Percentiles rank a stretch among this genome's conserved stretches.
Evolutionary conservation across 1,284 basidiomycete genomes (phyloP).

Genomic region (Afroboletus lepidellus): DNA sequence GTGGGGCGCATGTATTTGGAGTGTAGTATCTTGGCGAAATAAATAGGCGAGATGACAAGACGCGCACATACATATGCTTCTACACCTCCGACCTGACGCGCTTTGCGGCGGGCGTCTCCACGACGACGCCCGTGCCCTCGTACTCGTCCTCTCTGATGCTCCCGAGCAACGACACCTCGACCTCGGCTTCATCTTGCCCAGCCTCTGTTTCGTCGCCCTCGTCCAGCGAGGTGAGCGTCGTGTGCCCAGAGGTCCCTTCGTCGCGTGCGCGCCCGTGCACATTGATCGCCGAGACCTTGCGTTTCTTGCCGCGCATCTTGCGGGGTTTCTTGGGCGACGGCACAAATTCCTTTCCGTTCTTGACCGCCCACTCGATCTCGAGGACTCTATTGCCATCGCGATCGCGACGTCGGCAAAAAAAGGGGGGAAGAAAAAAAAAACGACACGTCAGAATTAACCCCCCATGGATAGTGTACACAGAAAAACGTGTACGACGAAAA

Average conservation of each 20-base stretch:
- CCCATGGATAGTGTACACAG: conserved; percentile 45
- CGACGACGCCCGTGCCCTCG: conserved; percentile 14
- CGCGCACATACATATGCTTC: neutral
- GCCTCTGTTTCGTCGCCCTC: conserved; percentile 21
- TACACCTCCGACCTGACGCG: conserved; percentile 23
- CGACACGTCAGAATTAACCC: conserved; percentile 25
- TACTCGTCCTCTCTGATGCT: conserved; percentile 31
- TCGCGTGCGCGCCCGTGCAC: conserved; percentile 14
- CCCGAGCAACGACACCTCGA: conserved; percentile 21
- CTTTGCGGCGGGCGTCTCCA: conserved; percentile 28
- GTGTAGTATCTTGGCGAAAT: conserved; percentile 19
- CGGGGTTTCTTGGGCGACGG: conserved; percentile 60
- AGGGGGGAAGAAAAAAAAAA: neutral
- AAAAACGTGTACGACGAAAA: conserved; percentile 57
- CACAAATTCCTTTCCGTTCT: conserved; percentile 55
- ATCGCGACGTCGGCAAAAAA: neutral
- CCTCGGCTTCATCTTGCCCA: conserved; percentile 2
- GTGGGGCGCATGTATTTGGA: conserved; percentile 23
- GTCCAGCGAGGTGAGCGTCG: conserved; percentile 12
- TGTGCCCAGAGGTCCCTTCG: conserved; percentile 12
- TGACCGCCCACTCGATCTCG: conserved; percentile 71
- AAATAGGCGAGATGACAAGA: neutral
- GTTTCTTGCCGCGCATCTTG: conserved; percentile 38
- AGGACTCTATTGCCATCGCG: conserved; percentile 50
- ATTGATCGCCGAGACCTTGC: conserved; percentile 27